These are phyloP conservation scores for Nannochloris sp. DNA, from an alignment of 139 green algal genomes.

Conservation along the genomic window DNA sequence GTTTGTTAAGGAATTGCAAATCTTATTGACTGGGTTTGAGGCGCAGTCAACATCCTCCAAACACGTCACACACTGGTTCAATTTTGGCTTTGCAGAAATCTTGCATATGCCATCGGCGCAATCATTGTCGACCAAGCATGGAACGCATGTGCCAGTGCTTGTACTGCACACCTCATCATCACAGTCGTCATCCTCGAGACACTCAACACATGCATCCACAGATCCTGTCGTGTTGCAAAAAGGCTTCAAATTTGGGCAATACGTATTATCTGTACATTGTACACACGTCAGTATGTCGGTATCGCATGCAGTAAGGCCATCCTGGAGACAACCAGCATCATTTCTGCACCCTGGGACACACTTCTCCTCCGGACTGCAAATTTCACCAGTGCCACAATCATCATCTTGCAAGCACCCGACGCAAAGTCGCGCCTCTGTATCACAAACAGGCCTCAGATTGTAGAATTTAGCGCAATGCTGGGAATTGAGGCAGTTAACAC, in stretches of 20 bases:
- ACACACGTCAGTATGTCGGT: neutral
- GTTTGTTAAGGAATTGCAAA: neutral
- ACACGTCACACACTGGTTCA: neutral
- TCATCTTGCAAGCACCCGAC: neutral
- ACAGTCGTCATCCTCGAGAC: neutral
- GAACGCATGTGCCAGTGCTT: neutral
- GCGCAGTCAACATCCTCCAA: neutral
- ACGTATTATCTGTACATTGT: neutral
- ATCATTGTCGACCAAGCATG: slow-evolving; percentile 1
- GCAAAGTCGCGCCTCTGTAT: neutral
- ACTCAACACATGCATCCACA: neutral
- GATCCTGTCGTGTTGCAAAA: neutral
- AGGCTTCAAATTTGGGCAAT: neutral
- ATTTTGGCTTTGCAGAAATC: neutral
- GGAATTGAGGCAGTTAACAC: neutral
- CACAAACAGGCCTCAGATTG: neutral
- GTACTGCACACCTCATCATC: neutral
- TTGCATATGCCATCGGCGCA: neutral
- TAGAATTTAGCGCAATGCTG: neutral
- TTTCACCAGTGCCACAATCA: neutral
- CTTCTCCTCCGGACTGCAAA: neutral
- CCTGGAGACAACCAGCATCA: neutral
- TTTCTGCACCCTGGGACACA: neutral
- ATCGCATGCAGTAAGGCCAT: neutral
- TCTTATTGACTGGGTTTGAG: neutral